Evolutionary conservation across 2,329 filamentous ascomycete genomes (phyloP).

Genomic region (Apiospora koreana): DNA sequence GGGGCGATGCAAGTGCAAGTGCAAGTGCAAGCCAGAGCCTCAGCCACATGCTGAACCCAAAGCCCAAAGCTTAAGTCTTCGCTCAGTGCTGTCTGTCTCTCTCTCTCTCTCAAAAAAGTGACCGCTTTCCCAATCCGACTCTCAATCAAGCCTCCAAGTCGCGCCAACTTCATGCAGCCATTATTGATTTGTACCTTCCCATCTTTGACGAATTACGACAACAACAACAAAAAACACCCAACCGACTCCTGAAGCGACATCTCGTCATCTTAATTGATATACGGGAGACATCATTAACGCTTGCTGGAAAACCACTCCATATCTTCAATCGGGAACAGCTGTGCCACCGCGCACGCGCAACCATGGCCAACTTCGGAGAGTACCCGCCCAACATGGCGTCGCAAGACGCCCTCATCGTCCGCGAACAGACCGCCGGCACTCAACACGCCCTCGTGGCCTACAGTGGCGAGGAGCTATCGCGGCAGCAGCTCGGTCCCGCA

Average conservation of each 20-base stretch:
- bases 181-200: not conserved
- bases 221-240: not conserved
- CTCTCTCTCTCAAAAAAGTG: not conserved
- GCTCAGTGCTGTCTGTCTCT: not conserved
- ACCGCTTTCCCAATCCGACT: not conserved
- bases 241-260: not conserved
- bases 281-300: not conserved
- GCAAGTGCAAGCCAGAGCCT: not conserved
- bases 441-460: constrained; percentile 65
- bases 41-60: constrained; percentile 1
- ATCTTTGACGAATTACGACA: not conserved
- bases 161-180: not conserved
- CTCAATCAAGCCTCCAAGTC: not conserved
- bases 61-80: not conserved
- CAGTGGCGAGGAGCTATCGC: constrained; percentile 71
- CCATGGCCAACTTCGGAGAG: constrained; percentile 62
- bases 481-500: constrained; percentile 65
- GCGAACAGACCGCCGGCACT: constrained; percentile 52
- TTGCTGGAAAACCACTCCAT: not conserved
- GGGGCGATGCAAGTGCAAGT: not conserved
- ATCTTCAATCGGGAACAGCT: not conserved
- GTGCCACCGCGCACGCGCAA: not conserved
- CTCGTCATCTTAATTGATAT: not conserved
- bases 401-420: constrained; percentile 62
- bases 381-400: constrained; percentile 69